These are phyloP conservation scores for Fusarium metavorans DNA, from an alignment of 2,329 filamentous ascomycete genomes.

Conservation along the genomic window DNA sequence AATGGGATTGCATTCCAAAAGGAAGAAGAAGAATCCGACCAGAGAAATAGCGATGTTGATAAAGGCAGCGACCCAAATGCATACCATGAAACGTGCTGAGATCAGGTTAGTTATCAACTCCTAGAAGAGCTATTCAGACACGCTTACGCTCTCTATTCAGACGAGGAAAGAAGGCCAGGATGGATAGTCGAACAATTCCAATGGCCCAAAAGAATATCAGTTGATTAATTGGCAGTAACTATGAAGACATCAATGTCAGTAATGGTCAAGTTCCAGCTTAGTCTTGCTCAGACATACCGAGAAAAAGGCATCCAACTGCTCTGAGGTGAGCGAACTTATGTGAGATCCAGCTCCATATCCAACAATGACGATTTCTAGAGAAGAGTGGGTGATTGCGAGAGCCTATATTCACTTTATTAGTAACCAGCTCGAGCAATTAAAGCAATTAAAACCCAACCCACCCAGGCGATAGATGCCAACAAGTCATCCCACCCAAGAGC, in stretches of 20 bases:
- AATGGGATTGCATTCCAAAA: slow-evolving; percentile 36
- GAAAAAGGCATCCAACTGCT: slow-evolving; percentile 24
- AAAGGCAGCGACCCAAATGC: slow-evolving; percentile 22
- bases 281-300: slow-evolving; percentile 24
- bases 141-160: slow-evolving; percentile 34
- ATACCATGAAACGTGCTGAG: slow-evolving; percentile 29
- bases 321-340: slow-evolving; percentile 20
- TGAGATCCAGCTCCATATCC: slow-evolving; percentile 30
- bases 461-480: slow-evolving; percentile 36
- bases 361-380: slow-evolving; percentile 32
- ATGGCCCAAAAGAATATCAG: slow-evolving; percentile 34
- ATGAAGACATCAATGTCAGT: not conserved
- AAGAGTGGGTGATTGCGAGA: slow-evolving; percentile 25
- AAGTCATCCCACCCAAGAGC: slow-evolving; percentile 38
- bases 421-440: not conserved
- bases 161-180: slow-evolving; percentile 37
- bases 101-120: not conserved
- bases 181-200: slow-evolving; percentile 41
- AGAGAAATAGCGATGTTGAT: slow-evolving; percentile 24
- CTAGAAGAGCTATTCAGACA: not conserved
- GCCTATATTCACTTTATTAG: slow-evolving; percentile 21
- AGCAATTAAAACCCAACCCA: slow-evolving; percentile 2
- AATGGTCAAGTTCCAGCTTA: too few species aligned
- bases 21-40: slow-evolving; percentile 36
- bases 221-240: slow-evolving; percentile 34